Percentiles rank a stretch among this genome's conserved stretches.
Evolutionary conservation across 306 rosid genomes (phyloP).

Genomic region (Trifolium fragiferum): DNA sequence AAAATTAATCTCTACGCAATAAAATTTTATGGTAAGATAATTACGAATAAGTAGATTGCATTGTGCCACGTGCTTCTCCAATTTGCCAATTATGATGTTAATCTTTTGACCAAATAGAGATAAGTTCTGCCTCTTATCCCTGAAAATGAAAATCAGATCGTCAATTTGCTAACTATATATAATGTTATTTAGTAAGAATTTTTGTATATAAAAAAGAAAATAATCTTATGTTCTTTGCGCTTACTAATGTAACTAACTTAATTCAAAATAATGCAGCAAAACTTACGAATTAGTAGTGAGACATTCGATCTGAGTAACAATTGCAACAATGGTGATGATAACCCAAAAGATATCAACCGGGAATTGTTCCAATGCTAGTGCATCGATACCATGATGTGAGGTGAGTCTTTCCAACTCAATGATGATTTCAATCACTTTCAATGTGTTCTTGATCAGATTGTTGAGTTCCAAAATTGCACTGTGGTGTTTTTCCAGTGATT

Average conservation of each 20-base stretch:
- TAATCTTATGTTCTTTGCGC: not conserved
- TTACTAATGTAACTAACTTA: not conserved
- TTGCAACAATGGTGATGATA: conserved; percentile 56
- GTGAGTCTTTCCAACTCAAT: conserved; percentile 44
- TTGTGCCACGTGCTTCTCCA: conserved; percentile 37
- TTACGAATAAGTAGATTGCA: conserved; percentile 48
- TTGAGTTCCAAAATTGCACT: conserved; percentile 53
- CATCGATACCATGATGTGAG: conserved; percentile 37
- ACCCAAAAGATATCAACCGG: conserved; percentile 63
- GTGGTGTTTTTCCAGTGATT: conserved; percentile 44
- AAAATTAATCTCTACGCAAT: too few relatives aligned
- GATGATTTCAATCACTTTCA: conserved; percentile 55
- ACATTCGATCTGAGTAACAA: conserved; percentile 38
- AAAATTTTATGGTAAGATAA: not conserved
- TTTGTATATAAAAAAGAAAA: too few relatives aligned
- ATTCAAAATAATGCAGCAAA: not conserved
- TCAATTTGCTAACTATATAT: not conserved
- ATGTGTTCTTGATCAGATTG: conserved; percentile 50
- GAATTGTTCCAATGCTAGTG: not conserved
- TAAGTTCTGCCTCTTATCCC: conserved; percentile 45
- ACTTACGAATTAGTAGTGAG: conserved; percentile 6
- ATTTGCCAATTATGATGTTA: conserved; percentile 50
- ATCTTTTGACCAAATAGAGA: conserved; percentile 53
- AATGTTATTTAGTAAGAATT: too few relatives aligned
- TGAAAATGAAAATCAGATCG: conserved; percentile 1